These are phyloP conservation scores for Rhodotorula sphaerocarpa DNA, from an alignment of 768 basidiomycete genomes.

Conservation along the genomic window DNA sequence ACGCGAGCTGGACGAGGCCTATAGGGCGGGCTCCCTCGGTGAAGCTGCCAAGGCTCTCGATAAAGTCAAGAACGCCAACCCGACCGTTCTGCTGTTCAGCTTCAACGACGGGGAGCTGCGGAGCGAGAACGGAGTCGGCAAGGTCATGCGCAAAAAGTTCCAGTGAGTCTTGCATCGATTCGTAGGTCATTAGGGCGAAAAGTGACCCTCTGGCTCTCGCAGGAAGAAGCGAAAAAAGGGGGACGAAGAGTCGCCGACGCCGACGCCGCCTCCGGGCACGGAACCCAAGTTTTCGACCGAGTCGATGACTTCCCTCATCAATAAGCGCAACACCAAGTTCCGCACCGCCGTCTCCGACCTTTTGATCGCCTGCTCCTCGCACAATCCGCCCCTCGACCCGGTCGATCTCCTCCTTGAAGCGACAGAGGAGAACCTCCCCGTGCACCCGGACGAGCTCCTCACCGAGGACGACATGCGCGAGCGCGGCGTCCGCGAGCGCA, in stretches of 20 bases:
- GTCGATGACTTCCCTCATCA: conserved; percentile 57
- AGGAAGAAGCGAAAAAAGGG: conserved; percentile 7
- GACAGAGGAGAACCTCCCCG: conserved; percentile 62
- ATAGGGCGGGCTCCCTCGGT: conserved; percentile 28
- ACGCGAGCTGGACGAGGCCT: conserved; percentile 29
- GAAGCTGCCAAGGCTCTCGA: conserved; percentile 13
- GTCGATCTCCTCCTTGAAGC: conserved; percentile 58
- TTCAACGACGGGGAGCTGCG: conserved; percentile 49
- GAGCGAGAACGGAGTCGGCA: conserved; percentile 37
- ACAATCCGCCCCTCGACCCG: conserved; percentile 52
- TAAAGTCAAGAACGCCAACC: conserved; percentile 4
- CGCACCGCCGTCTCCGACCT: conserved; percentile 62
- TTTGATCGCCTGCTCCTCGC: conserved; percentile 36
- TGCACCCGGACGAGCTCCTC: conserved; percentile 49
- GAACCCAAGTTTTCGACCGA: conserved; percentile 41
- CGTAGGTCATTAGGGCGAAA: no score
- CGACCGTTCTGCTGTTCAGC: conserved; percentile 52
- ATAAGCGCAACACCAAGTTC: conserved; percentile 62
- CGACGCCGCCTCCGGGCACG: conserved; percentile 5
- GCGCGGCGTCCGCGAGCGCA: conserved; percentile 22
- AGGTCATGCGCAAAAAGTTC: conserved; percentile 31
- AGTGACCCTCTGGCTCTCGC: not conserved
- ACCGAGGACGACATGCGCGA: conserved; percentile 15
- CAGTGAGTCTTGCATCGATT: conserved; percentile 6
- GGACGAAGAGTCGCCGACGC: conserved; percentile 4